A percentile compares a stretch with the other conserved stretches of the same genome.
These are phyloP conservation scores for Thozetella sp. DNA, from an alignment of 495 filamentous ascomycete species.

Conservation along the genomic window DNA sequence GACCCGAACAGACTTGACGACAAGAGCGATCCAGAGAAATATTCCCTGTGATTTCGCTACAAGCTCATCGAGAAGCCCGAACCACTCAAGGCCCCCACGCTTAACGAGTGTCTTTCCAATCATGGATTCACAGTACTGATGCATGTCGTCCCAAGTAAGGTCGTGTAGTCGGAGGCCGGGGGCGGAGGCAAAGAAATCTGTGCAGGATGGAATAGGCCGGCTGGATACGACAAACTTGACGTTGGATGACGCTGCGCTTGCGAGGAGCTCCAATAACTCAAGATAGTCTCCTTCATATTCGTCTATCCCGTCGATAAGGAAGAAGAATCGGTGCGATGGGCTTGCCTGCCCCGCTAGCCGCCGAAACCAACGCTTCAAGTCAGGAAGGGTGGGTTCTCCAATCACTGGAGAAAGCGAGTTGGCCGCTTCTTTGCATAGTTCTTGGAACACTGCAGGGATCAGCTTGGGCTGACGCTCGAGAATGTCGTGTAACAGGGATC, in stretches of 20 bases:
- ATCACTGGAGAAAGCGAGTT: background rate
- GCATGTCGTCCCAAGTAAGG: constrained; percentile 1
- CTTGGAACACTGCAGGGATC: background rate
- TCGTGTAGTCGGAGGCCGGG: background rate
- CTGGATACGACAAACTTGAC: constrained; percentile 1
- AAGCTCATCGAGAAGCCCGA: background rate
- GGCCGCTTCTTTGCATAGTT: background rate
- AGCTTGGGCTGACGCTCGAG: background rate
- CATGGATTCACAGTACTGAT: background rate
- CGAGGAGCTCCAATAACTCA: constrained; percentile 13
- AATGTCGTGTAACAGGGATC: constrained; percentile 4
- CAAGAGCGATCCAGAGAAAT: constrained; percentile 1
- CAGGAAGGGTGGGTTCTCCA: background rate
- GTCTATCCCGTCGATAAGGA: constrained; percentile 49
- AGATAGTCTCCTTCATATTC: constrained; percentile 32
- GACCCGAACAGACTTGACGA: background rate
- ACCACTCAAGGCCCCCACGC: background rate
- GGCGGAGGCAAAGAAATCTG: background rate
- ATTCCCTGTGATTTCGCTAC: background rate
- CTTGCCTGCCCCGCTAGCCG: background rate
- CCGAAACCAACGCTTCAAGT: constrained; percentile 1
- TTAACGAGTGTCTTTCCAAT: background rate
- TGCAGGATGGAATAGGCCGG: background rate
- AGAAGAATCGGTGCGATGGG: constrained; percentile 19
- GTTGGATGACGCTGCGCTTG: background rate